phyloP scores from a whole-genome alignment of 345 rosid genomes.

The Dipteronia sinensis region DNA sequence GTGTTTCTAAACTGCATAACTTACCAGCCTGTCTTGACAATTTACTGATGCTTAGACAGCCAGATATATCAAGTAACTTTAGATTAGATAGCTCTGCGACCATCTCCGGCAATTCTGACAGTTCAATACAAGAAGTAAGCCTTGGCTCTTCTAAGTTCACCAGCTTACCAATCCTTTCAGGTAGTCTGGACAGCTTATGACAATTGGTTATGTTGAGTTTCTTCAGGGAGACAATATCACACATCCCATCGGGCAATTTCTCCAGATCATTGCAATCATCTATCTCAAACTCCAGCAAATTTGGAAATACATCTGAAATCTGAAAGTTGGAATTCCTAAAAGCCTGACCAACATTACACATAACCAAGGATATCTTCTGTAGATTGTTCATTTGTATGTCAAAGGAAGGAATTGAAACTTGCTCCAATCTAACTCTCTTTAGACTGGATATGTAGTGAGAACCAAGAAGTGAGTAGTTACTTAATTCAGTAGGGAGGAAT shows the following conservation, averaged over 20 bases:
- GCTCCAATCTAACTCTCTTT: slow-evolving; percentile 59
- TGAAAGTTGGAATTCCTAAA: slow-evolving; percentile 12
- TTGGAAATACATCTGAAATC: slow-evolving; percentile 33
- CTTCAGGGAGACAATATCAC: slow-evolving; percentile 32
- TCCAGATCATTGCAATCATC: slow-evolving; percentile 49
- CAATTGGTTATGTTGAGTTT: slow-evolving; percentile 65
- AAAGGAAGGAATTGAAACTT: slow-evolving; percentile 30
- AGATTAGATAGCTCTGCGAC: slow-evolving; percentile 34
- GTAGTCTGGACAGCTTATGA: slow-evolving; percentile 44
- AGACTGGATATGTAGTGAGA: slow-evolving; percentile 32
- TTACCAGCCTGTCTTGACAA: slow-evolving; percentile 49
- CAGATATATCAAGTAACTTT: slow-evolving; percentile 48
- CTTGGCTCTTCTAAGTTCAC: slow-evolving; percentile 40
- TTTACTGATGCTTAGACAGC: slow-evolving; percentile 35
- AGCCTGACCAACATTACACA: slow-evolving; percentile 43
- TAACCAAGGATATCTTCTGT: slow-evolving; percentile 44
- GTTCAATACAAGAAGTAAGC: slow-evolving; percentile 46
- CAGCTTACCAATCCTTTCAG: slow-evolving; percentile 43
- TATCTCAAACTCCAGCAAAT: slow-evolving; percentile 52
- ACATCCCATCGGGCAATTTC: slow-evolving; percentile 37
- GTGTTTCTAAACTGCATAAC: slow-evolving; percentile 38
- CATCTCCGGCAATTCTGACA: slow-evolving; percentile 45
- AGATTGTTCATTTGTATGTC: slow-evolving; percentile 31
- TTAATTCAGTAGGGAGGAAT: slow-evolving; percentile 32
- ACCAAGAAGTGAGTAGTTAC: slow-evolving; percentile 35